Conservation (phyloP, 345 rosid species). For the Limnanthes douglasii region DNA sequence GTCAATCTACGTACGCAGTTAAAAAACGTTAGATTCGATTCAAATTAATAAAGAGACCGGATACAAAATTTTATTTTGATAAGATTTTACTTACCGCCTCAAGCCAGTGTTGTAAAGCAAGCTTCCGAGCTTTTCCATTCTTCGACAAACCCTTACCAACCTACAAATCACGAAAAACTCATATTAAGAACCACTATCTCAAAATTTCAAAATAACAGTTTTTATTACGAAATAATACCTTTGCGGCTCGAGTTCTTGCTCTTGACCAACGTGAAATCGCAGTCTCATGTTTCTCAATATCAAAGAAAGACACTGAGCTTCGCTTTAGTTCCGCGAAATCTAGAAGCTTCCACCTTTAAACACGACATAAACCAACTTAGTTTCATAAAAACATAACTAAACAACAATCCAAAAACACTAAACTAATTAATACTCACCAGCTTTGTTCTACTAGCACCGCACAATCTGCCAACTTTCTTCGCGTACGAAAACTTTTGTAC, state of each 20-base stretch:
- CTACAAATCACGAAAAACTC: conserved; percentile 6
- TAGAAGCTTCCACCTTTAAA: conserved; percentile 73
- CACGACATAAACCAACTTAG: neutral
- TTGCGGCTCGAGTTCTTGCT: conserved; percentile 89
- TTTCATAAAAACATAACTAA: conserved; percentile 10
- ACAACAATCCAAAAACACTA: neutral
- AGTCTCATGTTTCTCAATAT: conserved; percentile 78
- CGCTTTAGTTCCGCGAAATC: conserved; percentile 80
- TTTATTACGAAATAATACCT: conserved; percentile 10
- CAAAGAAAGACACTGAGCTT: conserved; percentile 85
- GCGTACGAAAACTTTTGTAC: conserved; percentile 84
- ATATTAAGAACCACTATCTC: neutral
- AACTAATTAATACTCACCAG: conserved; percentile 33
- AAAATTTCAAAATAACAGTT: neutral
- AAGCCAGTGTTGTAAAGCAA: conserved; percentile 90
- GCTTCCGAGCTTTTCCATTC: conserved; percentile 73
- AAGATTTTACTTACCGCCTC: conserved; percentile 68
- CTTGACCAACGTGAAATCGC: conserved; percentile 96
- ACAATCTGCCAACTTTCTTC: conserved; percentile 93
- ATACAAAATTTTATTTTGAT: neutral
- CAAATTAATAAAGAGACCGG: neutral
- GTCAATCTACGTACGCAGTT: conserved; percentile 40
- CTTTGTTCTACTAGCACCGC: conserved; percentile 82
- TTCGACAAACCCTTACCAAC: conserved; percentile 93
- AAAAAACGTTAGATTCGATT: conserved; percentile 7